A percentile compares a stretch with the other conserved stretches of the same genome.
Conservation (phyloP, 352 stramenopile genomes). For the Phytophthora megakarya region DNA sequence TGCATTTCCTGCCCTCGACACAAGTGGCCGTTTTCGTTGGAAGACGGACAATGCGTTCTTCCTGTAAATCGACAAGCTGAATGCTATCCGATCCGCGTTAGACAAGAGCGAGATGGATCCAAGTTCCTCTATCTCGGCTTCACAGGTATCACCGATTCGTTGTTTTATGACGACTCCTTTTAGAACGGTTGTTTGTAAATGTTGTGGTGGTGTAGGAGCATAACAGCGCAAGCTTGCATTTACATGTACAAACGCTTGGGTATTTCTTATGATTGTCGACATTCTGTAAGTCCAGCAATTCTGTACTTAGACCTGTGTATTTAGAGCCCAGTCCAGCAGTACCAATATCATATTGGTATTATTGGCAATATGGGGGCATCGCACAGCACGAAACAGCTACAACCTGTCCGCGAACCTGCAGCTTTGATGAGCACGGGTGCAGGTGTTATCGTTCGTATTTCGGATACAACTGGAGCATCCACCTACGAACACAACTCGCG, state of each 20-base stretch:
- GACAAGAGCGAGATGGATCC: slow-evolving; percentile 45
- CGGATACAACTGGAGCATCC: slow-evolving; percentile 31
- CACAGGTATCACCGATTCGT: slow-evolving; percentile 45
- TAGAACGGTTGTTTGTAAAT: slow-evolving; percentile 31
- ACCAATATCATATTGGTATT: too few species aligned
- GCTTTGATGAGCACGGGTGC: slow-evolving; percentile 48
- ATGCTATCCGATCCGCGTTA: slow-evolving; percentile 67
- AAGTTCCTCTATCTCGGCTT: slow-evolving; percentile 78
- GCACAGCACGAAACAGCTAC: slow-evolving; percentile 35
- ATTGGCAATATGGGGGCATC: slow-evolving; percentile 46
- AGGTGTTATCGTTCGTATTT: slow-evolving; percentile 58
- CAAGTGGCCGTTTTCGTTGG: slow-evolving; percentile 83
- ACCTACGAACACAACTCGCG: slow-evolving; percentile 59
- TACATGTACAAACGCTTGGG: too few species aligned
- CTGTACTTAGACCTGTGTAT: slow-evolving; percentile 15
- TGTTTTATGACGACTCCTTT: slow-evolving; percentile 84
- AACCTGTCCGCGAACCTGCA: slow-evolving; percentile 38
- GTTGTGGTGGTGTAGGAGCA: slow-evolving; percentile 12
- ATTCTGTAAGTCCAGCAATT: neutral
- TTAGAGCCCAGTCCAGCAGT: slow-evolving; percentile 11
- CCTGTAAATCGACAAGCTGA: slow-evolving; percentile 51
- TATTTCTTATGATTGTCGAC: too few species aligned
- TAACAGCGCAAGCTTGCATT: too few species aligned
- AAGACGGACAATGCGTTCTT: slow-evolving; percentile 74
- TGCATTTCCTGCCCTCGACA: slow-evolving; percentile 83